These are phyloP conservation scores for Fagopyrum homotropicum DNA, from an alignment of 148 eudicot genomes.

Conservation along the genomic window DNA sequence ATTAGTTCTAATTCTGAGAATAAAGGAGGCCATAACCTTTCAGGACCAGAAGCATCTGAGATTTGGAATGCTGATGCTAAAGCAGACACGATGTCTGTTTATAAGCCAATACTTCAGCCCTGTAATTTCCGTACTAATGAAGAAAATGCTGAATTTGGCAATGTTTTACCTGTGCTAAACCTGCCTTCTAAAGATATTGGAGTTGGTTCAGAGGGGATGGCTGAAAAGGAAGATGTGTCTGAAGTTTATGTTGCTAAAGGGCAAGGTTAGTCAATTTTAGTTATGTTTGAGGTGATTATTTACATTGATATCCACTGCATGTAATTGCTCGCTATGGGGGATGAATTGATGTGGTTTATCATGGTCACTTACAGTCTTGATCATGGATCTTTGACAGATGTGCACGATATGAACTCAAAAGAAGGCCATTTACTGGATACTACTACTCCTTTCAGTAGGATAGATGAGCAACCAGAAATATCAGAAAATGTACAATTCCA, in stretches of 20 bases:
- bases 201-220: slow-evolving; percentile 12
- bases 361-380: neutral
- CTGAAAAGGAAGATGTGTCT: slow-evolving; percentile 31
- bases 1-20: slow-evolving; percentile 21
- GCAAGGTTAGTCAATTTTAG: slow-evolving; percentile 3
- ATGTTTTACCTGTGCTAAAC: slow-evolving; percentile 19
- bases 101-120: slow-evolving; percentile 36
- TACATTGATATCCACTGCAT: neutral
- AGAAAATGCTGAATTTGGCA: slow-evolving; percentile 22
- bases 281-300: neutral
- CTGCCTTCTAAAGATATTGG: slow-evolving; percentile 21
- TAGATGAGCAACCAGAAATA: neutral
- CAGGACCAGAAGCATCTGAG: slow-evolving; percentile 19
- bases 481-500: slow-evolving; percentile 2
- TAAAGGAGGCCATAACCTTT: slow-evolving; percentile 22
- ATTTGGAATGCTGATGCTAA: slow-evolving; percentile 14
- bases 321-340: neutral
- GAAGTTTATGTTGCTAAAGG: neutral
- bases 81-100: slow-evolving; percentile 18
- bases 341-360: neutral
- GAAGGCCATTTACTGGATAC: neutral
- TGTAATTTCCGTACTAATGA: slow-evolving; percentile 36
- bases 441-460: neutral
- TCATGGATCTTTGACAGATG: slow-evolving; percentile 1
- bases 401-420: neutral